phyloP scores from a whole-genome alignment of 345 rosid genomes.

The Eucalyptus cloeziana region DNA sequence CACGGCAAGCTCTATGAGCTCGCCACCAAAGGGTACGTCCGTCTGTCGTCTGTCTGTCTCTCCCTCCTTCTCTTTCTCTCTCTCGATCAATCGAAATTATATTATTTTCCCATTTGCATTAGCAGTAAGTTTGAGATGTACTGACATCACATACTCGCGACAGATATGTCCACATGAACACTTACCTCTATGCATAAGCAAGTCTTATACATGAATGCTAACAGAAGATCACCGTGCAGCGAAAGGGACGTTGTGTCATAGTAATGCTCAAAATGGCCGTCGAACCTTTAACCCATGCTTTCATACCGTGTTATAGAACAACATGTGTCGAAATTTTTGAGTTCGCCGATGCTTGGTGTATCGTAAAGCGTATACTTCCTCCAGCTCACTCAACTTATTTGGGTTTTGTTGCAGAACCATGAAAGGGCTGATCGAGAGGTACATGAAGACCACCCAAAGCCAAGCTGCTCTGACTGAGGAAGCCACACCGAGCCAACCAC shows the following conservation, averaged over 20 bases:
- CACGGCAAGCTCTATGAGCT: conserved; percentile 83
- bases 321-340: not conserved
- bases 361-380: not conserved
- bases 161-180: not conserved
- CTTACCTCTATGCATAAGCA: not conserved
- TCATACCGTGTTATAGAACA: not conserved
- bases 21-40: conserved; percentile 62
- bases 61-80: not conserved
- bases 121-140: not conserved
- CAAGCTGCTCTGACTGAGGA: conserved; percentile 2
- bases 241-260: not conserved
- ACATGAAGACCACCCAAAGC: conserved; percentile 30
- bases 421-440: conserved; percentile 53
- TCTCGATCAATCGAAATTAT: not conserved
- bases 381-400: not conserved
- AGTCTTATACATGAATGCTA: not conserved
- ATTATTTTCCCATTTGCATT: not conserved
- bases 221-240: not conserved
- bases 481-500: not conserved
- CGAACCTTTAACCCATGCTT: not conserved
- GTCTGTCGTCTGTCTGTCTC: not conserved
- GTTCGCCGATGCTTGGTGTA: not conserved
- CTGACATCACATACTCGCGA: not conserved
- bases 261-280: not conserved
- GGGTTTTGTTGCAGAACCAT: conserved; percentile 18